Conservation (phyloP, 2,329 filamentous ascomycete species). For the Blastomyces parvus region DNA sequence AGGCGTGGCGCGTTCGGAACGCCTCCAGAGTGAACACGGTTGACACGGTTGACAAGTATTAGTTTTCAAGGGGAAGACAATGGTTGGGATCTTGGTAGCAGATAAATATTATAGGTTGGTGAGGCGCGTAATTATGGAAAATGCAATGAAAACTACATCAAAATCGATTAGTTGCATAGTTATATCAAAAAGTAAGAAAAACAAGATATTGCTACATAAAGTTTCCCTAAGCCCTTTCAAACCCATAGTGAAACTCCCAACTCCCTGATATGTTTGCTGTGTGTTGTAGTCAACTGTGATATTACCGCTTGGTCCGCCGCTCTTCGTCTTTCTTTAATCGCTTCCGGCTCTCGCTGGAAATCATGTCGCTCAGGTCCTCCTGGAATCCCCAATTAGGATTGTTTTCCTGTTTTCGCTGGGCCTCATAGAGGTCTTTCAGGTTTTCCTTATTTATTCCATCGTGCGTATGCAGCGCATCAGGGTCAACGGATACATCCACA, state of each 20-base stretch:
- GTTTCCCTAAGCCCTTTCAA: not conserved
- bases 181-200: not conserved
- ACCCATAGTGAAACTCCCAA: not conserved
- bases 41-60: too few relatives aligned
- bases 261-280: not conserved
- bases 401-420: slow-evolving; percentile 53
- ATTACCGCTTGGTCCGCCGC: slow-evolving; percentile 42
- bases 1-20: too few relatives aligned
- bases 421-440: slow-evolving; percentile 69
- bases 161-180: not conserved
- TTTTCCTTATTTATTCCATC: slow-evolving; percentile 80
- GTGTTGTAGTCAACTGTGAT: not conserved
- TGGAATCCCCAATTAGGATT: slow-evolving; percentile 67
- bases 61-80: too few relatives aligned
- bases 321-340: slow-evolving; percentile 81
- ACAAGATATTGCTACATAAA: not conserved
- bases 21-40: too few relatives aligned
- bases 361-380: slow-evolving; percentile 92
- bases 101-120: not conserved
- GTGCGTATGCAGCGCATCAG: slow-evolving; percentile 64
- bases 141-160: not conserved
- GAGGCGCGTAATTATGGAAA: not conserved
- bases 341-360: slow-evolving; percentile 86
- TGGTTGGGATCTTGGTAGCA: not conserved
- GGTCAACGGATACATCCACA: slow-evolving; percentile 83